Evolutionary conservation across 1,284 basidiomycete species (phyloP), one percentile per base, ranked within the genome.

Genomic region (Trametes sp.): DNA sequence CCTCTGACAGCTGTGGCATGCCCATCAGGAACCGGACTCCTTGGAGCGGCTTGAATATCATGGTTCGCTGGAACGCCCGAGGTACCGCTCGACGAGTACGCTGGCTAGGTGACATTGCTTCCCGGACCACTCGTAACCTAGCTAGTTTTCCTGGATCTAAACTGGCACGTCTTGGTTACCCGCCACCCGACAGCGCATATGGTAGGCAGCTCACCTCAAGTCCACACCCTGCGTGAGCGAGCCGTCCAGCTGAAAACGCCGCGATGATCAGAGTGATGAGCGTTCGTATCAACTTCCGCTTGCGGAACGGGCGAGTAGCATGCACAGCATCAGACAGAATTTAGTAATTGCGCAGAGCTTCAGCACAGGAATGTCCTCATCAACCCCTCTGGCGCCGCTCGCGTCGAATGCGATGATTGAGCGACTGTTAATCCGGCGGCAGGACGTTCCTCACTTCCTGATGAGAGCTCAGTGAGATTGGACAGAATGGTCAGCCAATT

Each of bases 361-460:
- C 28, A 38, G 54, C 44, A 38, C 54, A 56, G 54, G 54, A 46
- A 48, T 33, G n/a, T 8, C 38, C 7, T 19, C 19, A 10, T 21
- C 41, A 54, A 31, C 38, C 10, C 1, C 4, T 36, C 35, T 36
- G 35, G n/a, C 19, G 24, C 14, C 26, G 19, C 14, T 31, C 11
- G 21, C 10, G n/a, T 21, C 38, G 38, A 54, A 29, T 42, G 28
- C 38, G 26, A 42, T 54, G 38, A 44, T 54, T 8, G 38, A 7
- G 38, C 38, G 19, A 31, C 9, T 54, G 13, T 46, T 24, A 7
- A 36, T 42, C 54, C 54, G 54, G 42, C 54, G 54, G 54, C 42
- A 35, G 14, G 31, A 31, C 4, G 10, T 45, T 10, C 7, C 11
- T 44, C 5, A 24, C 11, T 23, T 2, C 1, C 26, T 49, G 10